A percentile compares a stretch with the other conserved stretches of the same genome.
Conservation (phyloP, 176 grass and related monocot genomes). For the Dactylis glomerata region DNA sequence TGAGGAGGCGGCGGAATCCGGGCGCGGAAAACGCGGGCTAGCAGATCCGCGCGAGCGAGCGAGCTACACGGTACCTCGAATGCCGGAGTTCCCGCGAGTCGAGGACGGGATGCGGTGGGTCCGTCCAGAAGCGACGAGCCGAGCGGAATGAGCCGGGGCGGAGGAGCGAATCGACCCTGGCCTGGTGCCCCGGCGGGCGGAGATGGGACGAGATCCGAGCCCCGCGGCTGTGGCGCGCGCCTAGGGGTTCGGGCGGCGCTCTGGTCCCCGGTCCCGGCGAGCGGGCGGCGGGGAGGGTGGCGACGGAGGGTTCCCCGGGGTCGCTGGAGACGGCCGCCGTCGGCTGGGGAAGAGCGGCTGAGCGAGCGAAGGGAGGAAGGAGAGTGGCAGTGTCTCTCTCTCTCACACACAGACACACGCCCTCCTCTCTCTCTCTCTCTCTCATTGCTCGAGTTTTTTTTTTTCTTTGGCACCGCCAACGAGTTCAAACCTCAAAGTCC, state of each 20-base stretch:
- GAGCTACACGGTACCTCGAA: neutral
- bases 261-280: neutral
- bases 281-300: neutral
- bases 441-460: neutral
- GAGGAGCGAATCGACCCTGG: neutral
- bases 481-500: too few relatives aligned
- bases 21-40: too few relatives aligned
- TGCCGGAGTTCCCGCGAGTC: neutral
- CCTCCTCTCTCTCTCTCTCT: neutral
- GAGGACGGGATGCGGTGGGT: neutral
- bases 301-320: neutral
- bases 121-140: neutral
- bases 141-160: neutral
- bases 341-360: neutral
- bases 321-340: neutral
- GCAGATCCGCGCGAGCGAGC: neutral
- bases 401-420: too few relatives aligned
- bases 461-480: neutral
- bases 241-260: neutral
- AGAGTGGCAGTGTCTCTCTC: neutral
- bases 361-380: neutral
- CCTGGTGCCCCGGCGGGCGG: neutral
- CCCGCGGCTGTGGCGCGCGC: neutral
- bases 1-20: neutral
- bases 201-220: neutral